Conservation (phyloP, 2,329 filamentous ascomycete species). For the Incumbomyces delicatus region DNA sequence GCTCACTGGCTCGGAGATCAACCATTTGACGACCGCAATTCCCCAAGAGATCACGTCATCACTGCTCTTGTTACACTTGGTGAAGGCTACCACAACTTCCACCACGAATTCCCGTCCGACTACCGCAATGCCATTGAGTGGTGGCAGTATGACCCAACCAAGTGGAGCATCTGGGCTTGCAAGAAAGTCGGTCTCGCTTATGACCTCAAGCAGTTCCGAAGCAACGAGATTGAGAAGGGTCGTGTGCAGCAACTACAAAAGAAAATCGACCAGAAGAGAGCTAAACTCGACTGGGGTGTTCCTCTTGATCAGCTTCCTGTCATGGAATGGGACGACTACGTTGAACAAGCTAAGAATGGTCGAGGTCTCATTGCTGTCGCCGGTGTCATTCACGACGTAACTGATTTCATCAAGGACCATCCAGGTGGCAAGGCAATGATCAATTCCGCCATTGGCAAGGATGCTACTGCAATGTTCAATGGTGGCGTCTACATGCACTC, state of each 20-base stretch:
- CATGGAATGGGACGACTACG: constrained; percentile 78
- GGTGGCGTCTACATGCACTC: constrained; percentile 83
- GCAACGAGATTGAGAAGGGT: constrained; percentile 88
- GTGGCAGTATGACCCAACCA: constrained; percentile 87
- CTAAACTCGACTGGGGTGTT: constrained; percentile 74
- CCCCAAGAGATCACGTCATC: constrained; percentile 76
- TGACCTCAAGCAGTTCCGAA: constrained; percentile 81
- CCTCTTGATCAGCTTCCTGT: constrained; percentile 79
- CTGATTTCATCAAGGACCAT: constrained; percentile 77
- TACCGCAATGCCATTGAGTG: constrained; percentile 88
- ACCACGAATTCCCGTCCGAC: constrained; percentile 88
- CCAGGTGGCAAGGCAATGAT: constrained; percentile 87
- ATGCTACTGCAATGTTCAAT: constrained; percentile 85
- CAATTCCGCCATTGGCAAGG: constrained; percentile 71
- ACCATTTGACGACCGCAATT: constrained; percentile 88
- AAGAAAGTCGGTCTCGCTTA: constrained; percentile 76
- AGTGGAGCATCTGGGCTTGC: constrained; percentile 78
- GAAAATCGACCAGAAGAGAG: constrained; percentile 82
- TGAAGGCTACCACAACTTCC: constrained; percentile 91
- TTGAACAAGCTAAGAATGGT: constrained; percentile 66
- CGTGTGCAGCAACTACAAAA: constrained; percentile 81
- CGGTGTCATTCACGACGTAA: constrained; percentile 77
- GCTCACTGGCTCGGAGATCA: constrained; percentile 88
- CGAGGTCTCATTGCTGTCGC: constrained; percentile 68
- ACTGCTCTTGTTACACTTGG: constrained; percentile 77